Evolutionary conservation across 2,329 filamentous ascomycete species (phyloP).

Genomic region (Cytospora chrysosperma): DNA sequence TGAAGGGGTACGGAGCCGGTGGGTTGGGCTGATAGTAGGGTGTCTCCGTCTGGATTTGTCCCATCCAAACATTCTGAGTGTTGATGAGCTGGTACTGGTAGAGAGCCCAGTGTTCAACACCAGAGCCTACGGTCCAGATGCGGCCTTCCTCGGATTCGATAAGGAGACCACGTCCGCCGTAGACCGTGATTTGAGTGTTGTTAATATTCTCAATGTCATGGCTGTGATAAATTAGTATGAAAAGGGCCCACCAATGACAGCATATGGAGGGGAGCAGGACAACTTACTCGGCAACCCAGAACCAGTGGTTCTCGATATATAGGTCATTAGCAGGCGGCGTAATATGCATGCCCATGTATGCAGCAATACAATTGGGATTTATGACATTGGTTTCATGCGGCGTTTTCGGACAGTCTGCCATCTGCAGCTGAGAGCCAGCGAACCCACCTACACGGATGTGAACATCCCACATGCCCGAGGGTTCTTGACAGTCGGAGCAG

Average conservation of each 20-base stretch:
- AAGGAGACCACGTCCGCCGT: conserved; percentile 48
- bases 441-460: conserved; percentile 74
- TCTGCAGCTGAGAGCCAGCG: conserved; percentile 66
- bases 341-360: conserved; percentile 43
- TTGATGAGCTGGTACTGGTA: conserved; percentile 67
- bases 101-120: conserved; percentile 64
- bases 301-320: conserved; percentile 51
- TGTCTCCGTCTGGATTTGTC: conserved; percentile 67
- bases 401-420: conserved; percentile 63
- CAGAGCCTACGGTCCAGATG: conserved; percentile 65
- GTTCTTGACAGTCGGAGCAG: conserved; percentile 29
- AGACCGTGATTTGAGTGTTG: conserved; percentile 48
- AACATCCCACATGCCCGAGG: conserved; percentile 68
- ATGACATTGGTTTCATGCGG: conserved; percentile 29
- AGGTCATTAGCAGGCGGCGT: conserved; percentile 37
- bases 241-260: not conserved
- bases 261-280: not conserved
- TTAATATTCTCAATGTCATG: conserved; percentile 51
- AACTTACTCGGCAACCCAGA: conserved; percentile 43
- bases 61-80: conserved; percentile 61
- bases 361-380: conserved; percentile 37
- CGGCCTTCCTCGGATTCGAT: conserved; percentile 43
- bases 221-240: conserved; percentile 14
- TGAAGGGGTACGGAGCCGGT: conserved; percentile 56
- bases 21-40: conserved; percentile 71